These are phyloP conservation scores for Colletotrichum paranaense DNA, from an alignment of 2,329 filamentous ascomycete genomes.

Conservation along the genomic window DNA sequence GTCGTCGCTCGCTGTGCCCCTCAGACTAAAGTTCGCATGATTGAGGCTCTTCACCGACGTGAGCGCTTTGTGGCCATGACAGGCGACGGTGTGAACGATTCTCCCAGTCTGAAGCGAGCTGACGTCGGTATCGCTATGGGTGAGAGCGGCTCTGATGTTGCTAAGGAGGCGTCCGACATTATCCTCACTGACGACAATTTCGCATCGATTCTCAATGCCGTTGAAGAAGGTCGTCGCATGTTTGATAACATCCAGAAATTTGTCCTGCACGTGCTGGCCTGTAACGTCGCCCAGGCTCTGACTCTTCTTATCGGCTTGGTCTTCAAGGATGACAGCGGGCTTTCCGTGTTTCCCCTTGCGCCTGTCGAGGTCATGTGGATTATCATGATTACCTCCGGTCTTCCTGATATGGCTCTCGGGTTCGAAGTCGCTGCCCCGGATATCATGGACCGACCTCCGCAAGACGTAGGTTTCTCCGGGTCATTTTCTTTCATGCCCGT, in stretches of 20 bases:
- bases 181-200: slow-evolving; percentile 81
- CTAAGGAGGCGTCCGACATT: slow-evolving; percentile 75
- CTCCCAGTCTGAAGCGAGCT: slow-evolving; percentile 73
- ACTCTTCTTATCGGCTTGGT: slow-evolving; percentile 76
- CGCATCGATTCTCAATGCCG: slow-evolving; percentile 75
- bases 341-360: slow-evolving; percentile 78
- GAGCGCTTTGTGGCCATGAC: slow-evolving; percentile 77
- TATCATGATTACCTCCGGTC: slow-evolving; percentile 80
- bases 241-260: slow-evolving; percentile 83
- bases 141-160: slow-evolving; percentile 75
- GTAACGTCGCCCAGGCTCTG: slow-evolving; percentile 77
- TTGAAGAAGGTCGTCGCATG: slow-evolving; percentile 77
- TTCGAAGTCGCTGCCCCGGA: slow-evolving; percentile 77
- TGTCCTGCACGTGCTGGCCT: slow-evolving; percentile 73
- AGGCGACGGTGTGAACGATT: slow-evolving; percentile 78
- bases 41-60: slow-evolving; percentile 74
- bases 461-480: slow-evolving; percentile 59
- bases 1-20: slow-evolving; percentile 76
- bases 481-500: neutral
- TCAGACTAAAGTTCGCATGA: slow-evolving; percentile 77
- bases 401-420: slow-evolving; percentile 81
- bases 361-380: slow-evolving; percentile 84
- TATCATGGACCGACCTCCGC: slow-evolving; percentile 76
- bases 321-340: slow-evolving; percentile 72
- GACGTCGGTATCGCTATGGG: slow-evolving; percentile 82